Evolutionary conservation across 768 basidiomycete genomes (phyloP), one percentile per base, ranked within the genome.

Genomic region (Guyanaporus albipodus): DNA sequence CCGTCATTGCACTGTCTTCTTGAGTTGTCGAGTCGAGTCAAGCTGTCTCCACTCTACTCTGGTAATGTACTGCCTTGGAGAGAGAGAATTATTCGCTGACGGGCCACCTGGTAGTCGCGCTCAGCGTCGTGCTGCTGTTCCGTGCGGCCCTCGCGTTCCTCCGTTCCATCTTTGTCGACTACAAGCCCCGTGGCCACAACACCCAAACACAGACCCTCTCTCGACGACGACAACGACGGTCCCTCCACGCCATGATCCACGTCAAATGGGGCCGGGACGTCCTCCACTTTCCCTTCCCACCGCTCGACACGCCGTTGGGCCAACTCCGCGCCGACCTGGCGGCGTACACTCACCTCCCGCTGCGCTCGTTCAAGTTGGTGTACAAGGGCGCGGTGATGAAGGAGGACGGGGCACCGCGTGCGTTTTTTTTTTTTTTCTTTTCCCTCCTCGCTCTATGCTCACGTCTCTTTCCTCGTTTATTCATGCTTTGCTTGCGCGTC

Each of bases 311-410:
- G 0, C 76, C 76, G 11, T 76, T 93, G 38, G 70, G 71, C 21
- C 67, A 68, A 8, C 66, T 94, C 42, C 77, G 87, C 31, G 55
- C 72, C 4, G 72, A 76, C 18, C 70, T 96, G 41, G 83, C 89
- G 12, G 75, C 83, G 6, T 80, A 85, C 58, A 93, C 89, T 3
- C 82, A 83, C 44, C 75, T 97, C 11, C 79, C 85, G 0, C 64
- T 68, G 23, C 59, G 76, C 53, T 77, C 78, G 23, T 90, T 96
- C 76, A 91, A 92, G 64, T 77, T 98, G 59, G 82, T 98, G 53
- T 84, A 87, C 69, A 80, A 86, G 37, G 95, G 95, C 31, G 92
- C 90, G 2, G 79, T 96, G 65, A 86, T 97, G 78, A 86, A 84
- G 55, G 91, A 95, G 62, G 83, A 92, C 62, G 62, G 69, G 48